phyloP scores from a whole-genome alignment of 2,329 filamentous ascomycete species.

The Pseudogymnoascus sp. region DNA sequence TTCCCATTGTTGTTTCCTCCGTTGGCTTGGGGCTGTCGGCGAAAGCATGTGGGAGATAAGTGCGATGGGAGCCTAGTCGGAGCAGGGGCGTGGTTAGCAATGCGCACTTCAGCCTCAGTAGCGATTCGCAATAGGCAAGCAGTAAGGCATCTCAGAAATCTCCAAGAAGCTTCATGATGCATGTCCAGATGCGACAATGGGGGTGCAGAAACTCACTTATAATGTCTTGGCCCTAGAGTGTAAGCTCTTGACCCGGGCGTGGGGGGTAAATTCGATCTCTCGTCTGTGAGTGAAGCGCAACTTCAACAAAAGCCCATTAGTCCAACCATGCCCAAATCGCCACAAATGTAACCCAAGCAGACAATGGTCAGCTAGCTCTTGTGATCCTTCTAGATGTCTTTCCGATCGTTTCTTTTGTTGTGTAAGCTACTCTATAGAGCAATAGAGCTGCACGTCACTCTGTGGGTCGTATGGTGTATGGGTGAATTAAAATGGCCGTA shows the following conservation, averaged over 20 bases:
- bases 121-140: background rate
- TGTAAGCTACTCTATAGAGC: background rate
- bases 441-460: background rate
- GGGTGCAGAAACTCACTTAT: background rate
- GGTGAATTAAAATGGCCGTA: conserved; percentile 8
- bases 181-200: background rate
- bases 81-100: background rate
- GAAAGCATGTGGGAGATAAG: conserved; percentile 26
- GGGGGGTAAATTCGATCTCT: background rate
- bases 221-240: background rate
- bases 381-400: background rate
- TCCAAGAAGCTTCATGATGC: background rate
- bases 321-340: background rate
- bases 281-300: background rate
- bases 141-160: background rate
- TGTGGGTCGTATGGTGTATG: background rate
- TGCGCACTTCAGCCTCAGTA: background rate
- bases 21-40: conserved; percentile 18
- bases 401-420: background rate
- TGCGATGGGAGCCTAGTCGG: background rate
- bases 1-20: conserved; percentile 35
- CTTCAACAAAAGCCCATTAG: background rate
- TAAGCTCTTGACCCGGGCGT: background rate
- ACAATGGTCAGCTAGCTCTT: background rate
- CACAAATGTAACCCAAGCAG: background rate